Percentiles rank a stretch among this genome's conserved stretches.
Evolutionary conservation across 768 basidiomycete genomes (phyloP).

Genomic region (Calocera cornea): DNA sequence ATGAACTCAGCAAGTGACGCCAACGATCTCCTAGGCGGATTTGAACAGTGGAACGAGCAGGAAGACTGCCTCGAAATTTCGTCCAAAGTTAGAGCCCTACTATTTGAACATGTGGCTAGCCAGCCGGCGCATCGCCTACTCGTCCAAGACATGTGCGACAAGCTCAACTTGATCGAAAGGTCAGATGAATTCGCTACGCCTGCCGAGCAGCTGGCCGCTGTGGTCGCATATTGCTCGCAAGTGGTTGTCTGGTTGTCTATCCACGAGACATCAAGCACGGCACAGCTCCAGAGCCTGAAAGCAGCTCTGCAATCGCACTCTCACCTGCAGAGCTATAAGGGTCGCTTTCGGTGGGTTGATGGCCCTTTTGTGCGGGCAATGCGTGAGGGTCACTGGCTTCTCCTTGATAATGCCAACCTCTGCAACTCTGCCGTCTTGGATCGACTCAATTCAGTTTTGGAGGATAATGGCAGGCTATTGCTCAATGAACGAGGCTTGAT

Average conservation of each 20-base stretch:
- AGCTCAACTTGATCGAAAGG: background rate
- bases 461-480: constrained; percentile 65
- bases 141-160: background rate
- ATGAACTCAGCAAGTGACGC: constrained; percentile 84
- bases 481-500: constrained; percentile 83
- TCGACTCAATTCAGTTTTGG: constrained; percentile 90
- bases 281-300: background rate
- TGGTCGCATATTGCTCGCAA: background rate
- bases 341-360: constrained; percentile 87
- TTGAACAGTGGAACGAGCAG: constrained; percentile 37
- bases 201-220: background rate
- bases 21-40: constrained; percentile 85
- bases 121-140: background rate
- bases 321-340: constrained; percentile 17
- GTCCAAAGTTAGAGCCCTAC: background rate
- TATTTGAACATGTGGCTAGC: background rate
- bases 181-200: background rate
- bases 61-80: background rate
- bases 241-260: background rate
- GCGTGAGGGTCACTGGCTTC: constrained; percentile 74
- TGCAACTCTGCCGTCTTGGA: constrained; percentile 94
- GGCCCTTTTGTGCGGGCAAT: constrained; percentile 80
- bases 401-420: constrained; percentile 85
- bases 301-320: background rate
- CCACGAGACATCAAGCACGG: background rate